Evolutionary conservation across 805 yeast genomes (phyloP), one percentile per base, ranked within the genome.

Genomic region (Komagataella mondaviorum): DNA sequence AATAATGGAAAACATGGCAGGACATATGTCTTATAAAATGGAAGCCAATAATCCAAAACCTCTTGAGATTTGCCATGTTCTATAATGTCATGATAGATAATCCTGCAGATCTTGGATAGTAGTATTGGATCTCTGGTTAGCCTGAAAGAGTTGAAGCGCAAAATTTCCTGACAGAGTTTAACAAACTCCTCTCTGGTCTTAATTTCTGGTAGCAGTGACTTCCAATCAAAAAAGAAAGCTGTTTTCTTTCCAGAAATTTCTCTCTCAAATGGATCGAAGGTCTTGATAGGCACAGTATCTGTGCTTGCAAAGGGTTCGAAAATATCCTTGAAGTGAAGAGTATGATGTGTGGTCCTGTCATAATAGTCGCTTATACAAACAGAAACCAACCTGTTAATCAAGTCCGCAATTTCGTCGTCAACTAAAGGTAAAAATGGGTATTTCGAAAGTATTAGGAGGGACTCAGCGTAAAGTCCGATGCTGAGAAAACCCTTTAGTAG

Each of bases 391-490:
- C 83, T 62, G 54, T 75, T 71, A 39, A 85, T 63, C 36, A 78
- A 63, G 7, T 60, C 64, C 0, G 78, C 65, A 4, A 81, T 60
- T 6, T 72, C 77, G 1, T 72, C 71, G 53, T 78, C 82, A 1
- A 81, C 68, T 45, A 72, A 63, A 0, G 83, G 77, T 22, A 88
- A 63, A 50, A 70, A 77, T 6, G 95, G 95, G 57, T 77, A 79
- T 54, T 73, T 73, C 2, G 78, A 68, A 4, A 88, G 66, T 4
- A 87, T 68, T 57, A 65, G 78, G 7, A 85, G 52, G 0, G 87
- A 69, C 2, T 89, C 88, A 63, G 77, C 71, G 49, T 82, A 71
- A 49, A 83, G 63, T 1, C 93, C 90, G 55, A 73, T 75, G 0
- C 76, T 64, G 5, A 90, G 63, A 39, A 82, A 68, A 14, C 73